Evolutionary conservation across 495 filamentous ascomycete species (phyloP).

Genomic region (Peziza echinospora): DNA sequence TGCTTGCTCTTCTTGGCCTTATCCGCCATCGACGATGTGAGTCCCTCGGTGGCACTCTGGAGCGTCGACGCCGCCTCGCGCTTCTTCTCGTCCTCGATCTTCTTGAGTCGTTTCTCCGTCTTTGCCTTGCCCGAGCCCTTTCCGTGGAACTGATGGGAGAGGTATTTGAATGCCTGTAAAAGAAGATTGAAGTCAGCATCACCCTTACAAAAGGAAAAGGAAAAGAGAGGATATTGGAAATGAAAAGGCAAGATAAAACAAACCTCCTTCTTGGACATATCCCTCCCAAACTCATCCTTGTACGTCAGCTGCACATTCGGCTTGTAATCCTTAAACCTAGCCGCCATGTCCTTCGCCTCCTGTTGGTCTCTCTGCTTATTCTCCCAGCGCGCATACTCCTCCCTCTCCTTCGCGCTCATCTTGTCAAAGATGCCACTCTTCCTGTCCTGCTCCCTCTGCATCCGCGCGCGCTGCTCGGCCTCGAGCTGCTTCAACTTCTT

Average conservation of each 20-base stretch:
- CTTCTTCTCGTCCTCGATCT: conserved; percentile 88
- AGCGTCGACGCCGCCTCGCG: conserved; percentile 57
- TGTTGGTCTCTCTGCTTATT: conserved; percentile 70
- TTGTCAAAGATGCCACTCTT: conserved; percentile 57
- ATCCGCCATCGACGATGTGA: conserved; percentile 55
- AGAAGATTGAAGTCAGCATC: conserved; percentile 7
- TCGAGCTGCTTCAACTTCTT: conserved; percentile 51
- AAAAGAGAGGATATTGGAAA: neutral
- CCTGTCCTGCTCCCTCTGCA: conserved; percentile 72
- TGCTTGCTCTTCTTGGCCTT: conserved; percentile 65
- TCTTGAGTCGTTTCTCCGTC: conserved; percentile 90
- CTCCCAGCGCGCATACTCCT: conserved; percentile 66
- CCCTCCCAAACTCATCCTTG: conserved; percentile 63
- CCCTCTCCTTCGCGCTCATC: conserved; percentile 76
- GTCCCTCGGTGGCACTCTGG: conserved; percentile 60
- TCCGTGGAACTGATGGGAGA: conserved; percentile 93
- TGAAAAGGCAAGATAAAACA: conserved; percentile 6
- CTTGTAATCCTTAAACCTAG: conserved; percentile 72
- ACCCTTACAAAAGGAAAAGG: neutral
- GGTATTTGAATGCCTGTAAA: conserved; percentile 88
- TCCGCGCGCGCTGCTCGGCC: conserved; percentile 54
- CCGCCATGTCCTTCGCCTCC: conserved; percentile 55
- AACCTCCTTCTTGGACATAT: conserved; percentile 80
- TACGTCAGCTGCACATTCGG: conserved; percentile 80
- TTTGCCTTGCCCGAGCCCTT: conserved; percentile 95